Evolutionary conservation across 1,284 basidiomycete genomes (phyloP), one percentile per base, ranked within the genome.

Genomic region (Peniophora sp.): DNA sequence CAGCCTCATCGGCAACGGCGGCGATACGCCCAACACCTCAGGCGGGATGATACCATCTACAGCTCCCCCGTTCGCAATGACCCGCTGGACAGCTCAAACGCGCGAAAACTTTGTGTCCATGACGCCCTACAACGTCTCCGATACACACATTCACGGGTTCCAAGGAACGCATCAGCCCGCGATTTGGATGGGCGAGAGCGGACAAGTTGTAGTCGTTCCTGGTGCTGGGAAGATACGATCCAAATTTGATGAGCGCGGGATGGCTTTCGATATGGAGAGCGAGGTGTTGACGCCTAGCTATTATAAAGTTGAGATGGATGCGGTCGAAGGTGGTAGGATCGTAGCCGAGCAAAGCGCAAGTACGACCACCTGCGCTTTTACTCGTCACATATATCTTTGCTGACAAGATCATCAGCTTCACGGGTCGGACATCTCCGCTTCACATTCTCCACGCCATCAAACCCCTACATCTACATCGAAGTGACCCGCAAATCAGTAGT

Each of bases 181-280:
- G 0, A 91, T 92, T 43, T 92, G 90, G 90, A 92, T 93, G 89
- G 90, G 89, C 32, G 88, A 91, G 63, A 87, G 82, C 55, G 89
- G 79, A 0, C 79, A 79, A 24, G 76, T 79, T 3, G 71, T 79
- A 14, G 68, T 93, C 23, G 75, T 77, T 11, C 83, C 85, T 2
- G 88, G 89, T 3, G 63, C 71, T 2, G 77, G 78, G 14, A 48
- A 56, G 1, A 67, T 87, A 2, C 75, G 73, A 47, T 68, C 74
- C 2, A 66, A 62, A 6, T 86, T 87, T 54, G 73, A 78, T n/a
- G 68, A 77, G 20, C 70, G 88, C 5, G 85, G 81, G 0, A 71
- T 91, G 64, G 56, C 55, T 0, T 85, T 88, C 60, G 66, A 66
- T 9, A 72, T 81, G 49, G 72, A 75, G 17, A 71, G 72, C 38